Evolutionary conservation across 1,284 basidiomycete species (phyloP).

Genomic region (Apiotrichum akiyoshidainum): DNA sequence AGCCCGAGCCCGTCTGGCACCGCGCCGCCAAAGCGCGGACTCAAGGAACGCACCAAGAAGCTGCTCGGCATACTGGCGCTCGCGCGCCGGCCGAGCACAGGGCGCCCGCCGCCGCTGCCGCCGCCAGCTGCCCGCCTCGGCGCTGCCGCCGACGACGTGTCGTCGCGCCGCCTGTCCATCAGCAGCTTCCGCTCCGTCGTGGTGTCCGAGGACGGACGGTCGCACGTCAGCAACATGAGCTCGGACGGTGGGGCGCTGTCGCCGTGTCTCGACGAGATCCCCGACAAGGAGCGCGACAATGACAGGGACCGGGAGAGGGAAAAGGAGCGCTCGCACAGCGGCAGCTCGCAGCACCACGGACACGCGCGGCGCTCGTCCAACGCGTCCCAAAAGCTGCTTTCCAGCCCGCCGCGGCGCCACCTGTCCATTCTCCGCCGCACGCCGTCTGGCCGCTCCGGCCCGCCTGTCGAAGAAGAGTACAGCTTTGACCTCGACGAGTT

Average conservation of each 20-base stretch:
- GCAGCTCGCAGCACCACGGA: not conserved
- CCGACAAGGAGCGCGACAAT: not conserved
- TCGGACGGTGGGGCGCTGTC: slow-evolving; percentile 6
- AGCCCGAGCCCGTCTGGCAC: not conserved
- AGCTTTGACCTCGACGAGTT: slow-evolving; percentile 15
- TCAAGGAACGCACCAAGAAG: slow-evolving; percentile 42
- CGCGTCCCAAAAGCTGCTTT: not conserved
- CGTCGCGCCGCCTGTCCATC: slow-evolving; percentile 27
- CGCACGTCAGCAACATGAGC: not conserved
- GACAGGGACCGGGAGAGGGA: not conserved
- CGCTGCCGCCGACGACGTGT: not conserved
- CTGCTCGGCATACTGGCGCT: slow-evolving; percentile 38
- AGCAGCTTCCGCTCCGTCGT: slow-evolving; percentile 22
- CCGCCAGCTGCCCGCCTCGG: not conserved
- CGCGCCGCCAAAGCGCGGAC: not conserved
- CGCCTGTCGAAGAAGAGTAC: slow-evolving; percentile 1
- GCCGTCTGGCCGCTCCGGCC: not conserved
- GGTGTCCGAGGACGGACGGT: slow-evolving; percentile 7
- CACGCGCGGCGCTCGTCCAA: slow-evolving; percentile 1
- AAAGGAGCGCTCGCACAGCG: not conserved
- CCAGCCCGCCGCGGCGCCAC: not conserved
- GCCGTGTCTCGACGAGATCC: not conserved
- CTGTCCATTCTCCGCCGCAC: not conserved
- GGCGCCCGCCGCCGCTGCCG: not conserved
- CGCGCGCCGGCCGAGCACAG: not conserved